Evolutionary conservation across 768 basidiomycete genomes (phyloP).

Genomic region (Boletus fagicola): DNA sequence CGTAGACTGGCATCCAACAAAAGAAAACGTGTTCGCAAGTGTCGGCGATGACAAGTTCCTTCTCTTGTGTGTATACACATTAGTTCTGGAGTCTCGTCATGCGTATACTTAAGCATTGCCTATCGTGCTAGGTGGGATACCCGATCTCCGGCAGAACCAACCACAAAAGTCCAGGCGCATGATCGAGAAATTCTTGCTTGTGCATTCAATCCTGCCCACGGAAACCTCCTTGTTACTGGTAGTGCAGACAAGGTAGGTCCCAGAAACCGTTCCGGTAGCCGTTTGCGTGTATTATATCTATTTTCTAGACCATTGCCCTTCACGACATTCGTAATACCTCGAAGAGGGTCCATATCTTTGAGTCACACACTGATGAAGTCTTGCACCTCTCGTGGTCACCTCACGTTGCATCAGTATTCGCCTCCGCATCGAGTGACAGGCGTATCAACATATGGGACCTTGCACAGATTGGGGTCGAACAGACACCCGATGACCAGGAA

Average conservation of each 20-base stretch:
- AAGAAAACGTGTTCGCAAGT: conserved; percentile 86
- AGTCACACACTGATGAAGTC: conserved; percentile 92
- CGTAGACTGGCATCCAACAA: conserved; percentile 89
- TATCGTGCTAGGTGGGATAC: conserved; percentile 80
- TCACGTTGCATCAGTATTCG: conserved; percentile 87
- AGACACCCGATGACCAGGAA: conserved; percentile 97
- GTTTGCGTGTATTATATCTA: not conserved
- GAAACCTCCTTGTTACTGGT: conserved; percentile 82
- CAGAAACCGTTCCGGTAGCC: not conserved
- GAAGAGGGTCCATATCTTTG: conserved; percentile 84
- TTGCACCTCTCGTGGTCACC: conserved; percentile 96
- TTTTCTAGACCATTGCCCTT: conserved; percentile 71
- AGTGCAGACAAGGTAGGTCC: conserved; percentile 83
- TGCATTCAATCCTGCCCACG: conserved; percentile 80
- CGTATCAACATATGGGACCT: conserved; percentile 96
- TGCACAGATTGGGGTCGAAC: conserved; percentile 87
- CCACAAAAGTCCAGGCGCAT: conserved; percentile 77
- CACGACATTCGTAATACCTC: conserved; percentile 81
- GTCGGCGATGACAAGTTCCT: conserved; percentile 96
- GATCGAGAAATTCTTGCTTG: conserved; percentile 89
- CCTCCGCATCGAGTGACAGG: conserved; percentile 91
- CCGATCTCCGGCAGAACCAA: conserved; percentile 66
- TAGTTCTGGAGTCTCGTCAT: not conserved
- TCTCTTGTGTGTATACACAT: conserved; percentile 65
- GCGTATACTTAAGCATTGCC: conserved; percentile 1